Evolutionary conservation across 225 moss, liverwort and hornwort species (phyloP).

Genomic region (Pleurozium schreberi): DNA sequence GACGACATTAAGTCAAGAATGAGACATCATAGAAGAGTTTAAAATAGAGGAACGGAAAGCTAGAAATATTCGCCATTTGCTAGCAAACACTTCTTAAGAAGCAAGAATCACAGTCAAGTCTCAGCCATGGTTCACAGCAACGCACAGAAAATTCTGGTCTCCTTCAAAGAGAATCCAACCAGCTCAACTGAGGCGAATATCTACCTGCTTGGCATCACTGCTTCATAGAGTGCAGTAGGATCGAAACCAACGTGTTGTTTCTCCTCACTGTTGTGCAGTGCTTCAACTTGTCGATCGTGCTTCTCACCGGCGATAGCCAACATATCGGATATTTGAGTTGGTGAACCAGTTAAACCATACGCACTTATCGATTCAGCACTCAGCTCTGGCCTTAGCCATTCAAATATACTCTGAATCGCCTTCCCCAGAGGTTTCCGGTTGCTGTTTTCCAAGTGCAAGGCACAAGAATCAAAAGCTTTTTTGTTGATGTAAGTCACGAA

Average conservation of each 20-base stretch:
- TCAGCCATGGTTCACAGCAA: background rate
- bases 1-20: background rate
- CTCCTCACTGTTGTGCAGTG: background rate
- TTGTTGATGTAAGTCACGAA: conserved; percentile 36
- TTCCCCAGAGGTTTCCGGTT: conserved; percentile 31
- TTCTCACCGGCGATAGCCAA: conserved; percentile 12
- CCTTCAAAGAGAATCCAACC: background rate
- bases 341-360: conserved; percentile 19
- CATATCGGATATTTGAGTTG: conserved; percentile 13
- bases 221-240: conserved; percentile 71
- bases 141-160: background rate
- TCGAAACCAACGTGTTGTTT: conserved; percentile 45
- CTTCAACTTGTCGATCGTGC: conserved; percentile 26
- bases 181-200: background rate
- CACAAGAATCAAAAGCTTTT: conserved; percentile 49
- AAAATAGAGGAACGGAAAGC: background rate
- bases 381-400: conserved; percentile 86
- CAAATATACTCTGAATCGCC: conserved; percentile 57
- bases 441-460: conserved; percentile 9
- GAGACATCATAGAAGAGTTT: background rate
- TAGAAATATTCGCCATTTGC: background rate
- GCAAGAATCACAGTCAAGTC: background rate
- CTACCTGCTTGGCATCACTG: conserved; percentile 61
- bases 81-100: background rate
- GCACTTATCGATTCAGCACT: conserved; percentile 38